A percentile compares a stretch with the other conserved stretches of the same genome.
These are phyloP conservation scores for Nymphaea colorata DNA, from an alignment of 164 flowering plant genomes.

Conservation along the genomic window DNA sequence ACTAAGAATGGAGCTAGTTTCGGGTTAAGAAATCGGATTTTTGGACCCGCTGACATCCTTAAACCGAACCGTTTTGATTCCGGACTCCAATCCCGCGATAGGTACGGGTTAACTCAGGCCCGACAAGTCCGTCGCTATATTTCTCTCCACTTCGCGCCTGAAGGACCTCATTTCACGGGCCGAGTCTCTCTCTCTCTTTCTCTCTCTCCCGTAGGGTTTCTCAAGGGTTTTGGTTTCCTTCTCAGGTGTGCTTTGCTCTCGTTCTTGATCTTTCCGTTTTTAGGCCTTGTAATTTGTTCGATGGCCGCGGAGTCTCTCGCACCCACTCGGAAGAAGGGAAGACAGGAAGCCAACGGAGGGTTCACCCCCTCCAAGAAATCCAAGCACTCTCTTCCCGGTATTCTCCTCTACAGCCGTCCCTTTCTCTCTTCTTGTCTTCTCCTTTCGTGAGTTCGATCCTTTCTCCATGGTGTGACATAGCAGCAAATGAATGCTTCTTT, in stretches of 20 bases:
- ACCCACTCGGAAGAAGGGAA: neutral
- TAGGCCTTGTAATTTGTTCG: neutral
- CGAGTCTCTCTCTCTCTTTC: neutral
- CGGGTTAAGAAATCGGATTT: no score
- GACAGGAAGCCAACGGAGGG: neutral
- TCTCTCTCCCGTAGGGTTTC: neutral
- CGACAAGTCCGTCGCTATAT: neutral
- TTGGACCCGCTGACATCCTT: no score
- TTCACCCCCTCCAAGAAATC: neutral
- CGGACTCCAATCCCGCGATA: neutral
- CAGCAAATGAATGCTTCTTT: no score
- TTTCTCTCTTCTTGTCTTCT: neutral
- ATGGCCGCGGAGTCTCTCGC: neutral
- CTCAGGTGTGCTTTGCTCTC: neutral
- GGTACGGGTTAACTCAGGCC: neutral
- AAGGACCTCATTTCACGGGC: neutral
- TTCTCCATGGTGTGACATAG: no score
- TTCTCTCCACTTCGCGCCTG: neutral
- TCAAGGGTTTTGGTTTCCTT: neutral
- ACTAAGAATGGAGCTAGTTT: no score
- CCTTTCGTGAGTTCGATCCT: neutral
- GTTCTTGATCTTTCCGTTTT: neutral
- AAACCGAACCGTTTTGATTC: neutral
- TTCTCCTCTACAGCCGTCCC: neutral
- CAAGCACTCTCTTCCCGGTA: neutral